These are phyloP conservation scores for Kitagawia praeruptora DNA, from an alignment of 129 eudicot species.

Conservation along the genomic window DNA sequence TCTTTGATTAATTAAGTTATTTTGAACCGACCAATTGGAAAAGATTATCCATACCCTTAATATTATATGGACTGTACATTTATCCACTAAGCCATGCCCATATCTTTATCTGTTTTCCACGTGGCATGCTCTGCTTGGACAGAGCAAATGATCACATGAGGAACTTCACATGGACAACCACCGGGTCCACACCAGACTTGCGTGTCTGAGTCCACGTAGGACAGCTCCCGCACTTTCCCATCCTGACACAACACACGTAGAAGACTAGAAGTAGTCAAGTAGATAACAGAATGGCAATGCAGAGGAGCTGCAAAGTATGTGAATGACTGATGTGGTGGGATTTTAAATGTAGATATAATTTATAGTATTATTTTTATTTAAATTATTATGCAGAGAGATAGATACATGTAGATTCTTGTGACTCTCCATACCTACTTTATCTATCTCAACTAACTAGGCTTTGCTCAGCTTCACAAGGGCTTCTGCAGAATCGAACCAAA, in stretches of 20 bases:
- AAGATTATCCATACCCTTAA: background rate
- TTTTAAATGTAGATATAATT: background rate
- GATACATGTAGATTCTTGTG: background rate
- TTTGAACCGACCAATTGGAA: background rate
- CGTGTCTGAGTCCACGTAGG: slow-evolving; percentile 16
- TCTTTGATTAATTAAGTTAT: background rate
- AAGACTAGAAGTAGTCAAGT: too few relatives aligned
- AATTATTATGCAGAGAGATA: background rate
- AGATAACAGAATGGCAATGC: slow-evolving; percentile 1
- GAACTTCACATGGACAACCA: slow-evolving; percentile 21
- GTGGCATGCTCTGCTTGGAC: background rate
- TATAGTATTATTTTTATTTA: background rate
- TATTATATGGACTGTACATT: background rate
- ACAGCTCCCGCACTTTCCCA: background rate
- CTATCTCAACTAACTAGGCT: background rate
- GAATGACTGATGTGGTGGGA: background rate
- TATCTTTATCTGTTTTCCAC: background rate
- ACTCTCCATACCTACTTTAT: slow-evolving; percentile 9
- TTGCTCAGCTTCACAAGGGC: background rate
- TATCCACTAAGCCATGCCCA: background rate
- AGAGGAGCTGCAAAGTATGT: background rate
- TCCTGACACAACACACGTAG: slow-evolving; percentile 5
- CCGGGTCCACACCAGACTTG: slow-evolving; percentile 3
- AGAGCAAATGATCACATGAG: slow-evolving; percentile 7
- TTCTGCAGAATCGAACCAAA: slow-evolving; percentile 5